Conservation (phyloP, 2,329 filamentous ascomycete genomes). For the Monascus ruber region DNA sequence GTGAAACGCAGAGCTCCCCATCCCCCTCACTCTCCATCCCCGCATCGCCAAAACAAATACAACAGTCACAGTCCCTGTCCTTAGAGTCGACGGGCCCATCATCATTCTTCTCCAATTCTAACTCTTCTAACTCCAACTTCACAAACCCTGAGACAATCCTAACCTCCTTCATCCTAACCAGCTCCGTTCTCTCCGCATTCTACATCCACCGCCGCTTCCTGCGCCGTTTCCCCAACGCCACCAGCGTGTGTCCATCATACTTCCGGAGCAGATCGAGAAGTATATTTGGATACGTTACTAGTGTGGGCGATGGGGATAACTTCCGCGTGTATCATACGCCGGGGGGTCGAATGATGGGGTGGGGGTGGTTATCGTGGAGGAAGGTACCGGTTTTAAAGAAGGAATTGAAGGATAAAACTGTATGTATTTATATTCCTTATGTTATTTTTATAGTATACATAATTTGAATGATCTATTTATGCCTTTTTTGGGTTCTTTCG, state of each 20-base stretch:
- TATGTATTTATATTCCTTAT: constrained; percentile 31
- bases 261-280: constrained; percentile 55
- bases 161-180: constrained; percentile 22
- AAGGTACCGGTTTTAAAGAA: constrained; percentile 58
- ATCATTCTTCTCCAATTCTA: too few relatives aligned
- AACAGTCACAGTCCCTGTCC: too few relatives aligned
- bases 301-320: constrained; percentile 92
- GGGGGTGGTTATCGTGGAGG: constrained; percentile 75
- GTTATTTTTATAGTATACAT: not conserved
- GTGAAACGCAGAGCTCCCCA: too few relatives aligned
- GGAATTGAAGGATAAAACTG: constrained; percentile 64
- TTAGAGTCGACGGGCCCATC: too few relatives aligned
- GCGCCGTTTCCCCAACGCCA: constrained; percentile 68
- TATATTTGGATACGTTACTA: constrained; percentile 76
- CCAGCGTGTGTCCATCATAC: constrained; percentile 61
- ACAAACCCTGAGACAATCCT: too few relatives aligned
- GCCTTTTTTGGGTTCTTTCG: not conserved
- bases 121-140: too few relatives aligned
- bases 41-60: constrained; percentile 5
- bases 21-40: too few relatives aligned
- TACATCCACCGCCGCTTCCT: constrained; percentile 47
- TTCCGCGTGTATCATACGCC: constrained; percentile 93
- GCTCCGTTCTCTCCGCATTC: constrained; percentile 24
- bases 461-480: not conserved
- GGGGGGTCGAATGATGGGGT: constrained; percentile 74